Evolutionary conservation across 2,329 filamentous ascomycete species (phyloP), one percentile per base, ranked within the genome.

Genomic region (Tympanopsis confertula): DNA sequence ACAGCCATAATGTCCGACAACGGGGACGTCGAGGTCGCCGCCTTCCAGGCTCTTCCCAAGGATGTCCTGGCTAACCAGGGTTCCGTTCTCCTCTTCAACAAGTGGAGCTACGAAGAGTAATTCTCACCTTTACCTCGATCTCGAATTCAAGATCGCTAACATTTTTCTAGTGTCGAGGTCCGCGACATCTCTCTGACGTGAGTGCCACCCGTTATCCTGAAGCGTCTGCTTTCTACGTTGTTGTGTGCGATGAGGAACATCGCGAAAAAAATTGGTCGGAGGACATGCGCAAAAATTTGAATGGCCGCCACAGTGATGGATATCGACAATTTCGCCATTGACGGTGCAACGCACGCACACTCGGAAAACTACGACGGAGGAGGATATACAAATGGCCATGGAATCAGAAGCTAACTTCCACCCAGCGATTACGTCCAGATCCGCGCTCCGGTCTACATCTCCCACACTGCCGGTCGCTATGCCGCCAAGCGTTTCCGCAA

Each of bases 181-280:
- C 82, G 89, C 68, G 91, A 98, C 67, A 96, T 98, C 73, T 98
- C 91, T 59, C 78, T 98, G 74, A 96, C 89, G 91, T 98, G 93
- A 74, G 86, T 65, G 56, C 41, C 45, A 53, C 50, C 50, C 44
- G 50, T 43, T 49, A 46, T 44, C 49, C 42, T 38, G n/a, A n/a
- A n/a, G n/a, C n/a, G n/a, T n/a, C n/a, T n/a, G n/a, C n/a, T n/a
- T n/a, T n/a, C n/a, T n/a, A n/a, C n/a, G n/a, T n/a, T n/a, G n/a
- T 47, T 46, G 42, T 44, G 37, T 41, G 40, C 42, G 39, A 44
- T 20, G 40, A 42, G 33, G n/a, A n/a, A n/a, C n/a, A n/a, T n/a
- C n/a, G n/a, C n/a, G n/a, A n/a, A n/a, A n/a, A n/a, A n/a, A n/a
- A n/a, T n/a, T n/a, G n/a, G n/a, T n/a, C n/a, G n/a, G n/a, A n/a